Base-by-base conservation (phyloP, 768 basidiomycete species). In the Coprinellus aureogranulatus region DNA sequence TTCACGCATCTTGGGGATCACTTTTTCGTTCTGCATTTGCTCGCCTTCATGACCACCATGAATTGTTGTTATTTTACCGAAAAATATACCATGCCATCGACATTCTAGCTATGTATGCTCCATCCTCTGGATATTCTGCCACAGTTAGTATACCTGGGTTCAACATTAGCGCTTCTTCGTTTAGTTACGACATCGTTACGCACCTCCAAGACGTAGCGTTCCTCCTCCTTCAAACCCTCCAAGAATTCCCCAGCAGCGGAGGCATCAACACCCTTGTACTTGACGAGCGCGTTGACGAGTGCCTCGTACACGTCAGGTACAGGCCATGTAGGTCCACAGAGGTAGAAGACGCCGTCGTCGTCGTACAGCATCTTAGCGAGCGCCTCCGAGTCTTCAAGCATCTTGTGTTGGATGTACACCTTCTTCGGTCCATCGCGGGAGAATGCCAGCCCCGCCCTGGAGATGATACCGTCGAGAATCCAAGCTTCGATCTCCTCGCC, bases 281-380 rank as follows among this genome's bases (percentile, higher is more conserved):
- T 84, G 26, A 81, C 81, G 60, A 98, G 75, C 2, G 93, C 90
- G 20, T 85, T 85, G 22, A 95, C 88, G 49, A 99, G 79, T 0
- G 97, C 92, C 72, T 96, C 89, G 66, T 91, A 96, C 4, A 99
- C 94, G 67, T 98, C 97, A 1, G 97, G 94, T 22, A 98, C 96
- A n/a, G 97, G 97, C 96, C 95, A 97, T 26, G 96, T 98, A 37
- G 96, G 97, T 26, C 96, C 96, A 70, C 97, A 98, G 45, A 99
- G 79, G 73, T 98, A 98, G 77, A 99, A 99, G 47, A 86, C 90
- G 30, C 92, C 94, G 41, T 81, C 66, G 60, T 87, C 81, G 56
- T 86, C 78, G 64, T 87, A 77, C 55, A 98, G 74, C 84, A 92
- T 86, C 60, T 81, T 74, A 45, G 86, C 87, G 25, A 99, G 81